These are phyloP conservation scores for Calocybe indica DNA, from an alignment of 768 basidiomycete genomes.

Conservation along the genomic window DNA sequence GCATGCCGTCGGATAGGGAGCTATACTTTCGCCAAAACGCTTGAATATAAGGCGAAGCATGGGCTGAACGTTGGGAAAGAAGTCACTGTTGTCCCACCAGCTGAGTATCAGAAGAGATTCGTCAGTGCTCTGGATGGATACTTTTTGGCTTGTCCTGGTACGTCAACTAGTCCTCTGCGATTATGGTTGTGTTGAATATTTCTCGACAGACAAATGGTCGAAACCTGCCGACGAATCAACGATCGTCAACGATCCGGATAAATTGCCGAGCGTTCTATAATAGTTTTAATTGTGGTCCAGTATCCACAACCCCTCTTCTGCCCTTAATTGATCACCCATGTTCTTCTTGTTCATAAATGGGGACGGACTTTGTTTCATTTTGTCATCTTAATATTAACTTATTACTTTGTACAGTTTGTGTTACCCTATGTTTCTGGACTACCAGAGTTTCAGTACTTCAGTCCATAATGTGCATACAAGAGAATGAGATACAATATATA, in stretches of 20 bases:
- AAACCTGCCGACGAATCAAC: conserved; percentile 34
- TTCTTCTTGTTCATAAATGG: no score
- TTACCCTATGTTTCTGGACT: no score
- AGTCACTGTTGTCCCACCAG: conserved; percentile 74
- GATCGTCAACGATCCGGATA: conserved; percentile 28
- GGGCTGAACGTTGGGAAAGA: conserved; percentile 66
- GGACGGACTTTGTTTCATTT: no score
- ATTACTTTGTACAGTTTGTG: no score
- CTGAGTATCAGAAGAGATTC: conserved; percentile 76
- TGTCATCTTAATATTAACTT: no score
- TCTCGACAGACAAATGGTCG: conserved; percentile 40
- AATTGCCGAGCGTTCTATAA: conserved; percentile 40
- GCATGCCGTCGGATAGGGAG: conserved; percentile 42
- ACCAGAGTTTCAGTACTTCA: no score
- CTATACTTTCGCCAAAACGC: conserved; percentile 80
- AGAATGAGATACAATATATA: no score
- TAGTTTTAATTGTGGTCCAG: background rate
- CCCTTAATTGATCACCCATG: no score
- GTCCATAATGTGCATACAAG: no score
- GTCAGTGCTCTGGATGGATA: conserved; percentile 67
- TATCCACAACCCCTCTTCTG: no score
- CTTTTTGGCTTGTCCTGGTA: conserved; percentile 73
- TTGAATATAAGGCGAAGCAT: conserved; percentile 84
- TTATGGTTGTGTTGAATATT: background rate
- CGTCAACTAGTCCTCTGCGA: conserved; percentile 2